Base-by-base conservation (phyloP, 129 eudicot species). In the Cynara cardunculus region DNA sequence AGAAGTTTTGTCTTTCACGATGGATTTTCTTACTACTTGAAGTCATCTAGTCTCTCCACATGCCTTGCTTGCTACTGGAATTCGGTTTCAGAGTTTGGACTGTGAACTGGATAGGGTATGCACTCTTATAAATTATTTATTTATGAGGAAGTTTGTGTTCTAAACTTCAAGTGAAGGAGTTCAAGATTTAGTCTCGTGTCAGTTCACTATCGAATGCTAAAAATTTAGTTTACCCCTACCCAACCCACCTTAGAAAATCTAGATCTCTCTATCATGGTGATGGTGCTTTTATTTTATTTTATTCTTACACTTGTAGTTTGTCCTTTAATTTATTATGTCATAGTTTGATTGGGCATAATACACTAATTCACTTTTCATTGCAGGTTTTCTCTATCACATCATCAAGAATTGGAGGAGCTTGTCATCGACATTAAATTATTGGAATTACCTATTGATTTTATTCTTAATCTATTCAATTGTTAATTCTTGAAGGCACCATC, bases 401-500 rank as follows among this genome's bases (percentile, higher is more conserved):
- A 39, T 71, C 76, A 71, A 66, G 73, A 34, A 62, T 71, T 71
- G 82, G 82, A 69, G 44, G 30, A 39, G 34, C 19, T 37, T 70
- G 8, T 56, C 16, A 19, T 37, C 22, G 18, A 69, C 77, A 22
- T 77, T 71, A 77, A 73, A 71, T 75, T 32, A 12, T 39, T 77
- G 30, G 74, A 61, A 69, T 24, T 71, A 62, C 70, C 18, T 83
- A 64, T 19, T 49, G 13, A 25, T 69, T 25, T 66, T 68, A 26
- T 62, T 77, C 31, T 62, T 62, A 83, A 62, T 21, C 10, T 77
- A 62, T 71, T 71, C 61, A 16, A 7, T 62, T 70, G 35, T 35
- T 70, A 59, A 76, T 66, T 53, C 70, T 76, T 71, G 78, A 72
- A 72, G 74, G 86, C 82, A 71, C 74, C 49, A 39, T 77, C 44